Evolutionary conservation across 176 grass and related monocot genomes (phyloP).

Genomic region (Bolboschoenus planiculmis): DNA sequence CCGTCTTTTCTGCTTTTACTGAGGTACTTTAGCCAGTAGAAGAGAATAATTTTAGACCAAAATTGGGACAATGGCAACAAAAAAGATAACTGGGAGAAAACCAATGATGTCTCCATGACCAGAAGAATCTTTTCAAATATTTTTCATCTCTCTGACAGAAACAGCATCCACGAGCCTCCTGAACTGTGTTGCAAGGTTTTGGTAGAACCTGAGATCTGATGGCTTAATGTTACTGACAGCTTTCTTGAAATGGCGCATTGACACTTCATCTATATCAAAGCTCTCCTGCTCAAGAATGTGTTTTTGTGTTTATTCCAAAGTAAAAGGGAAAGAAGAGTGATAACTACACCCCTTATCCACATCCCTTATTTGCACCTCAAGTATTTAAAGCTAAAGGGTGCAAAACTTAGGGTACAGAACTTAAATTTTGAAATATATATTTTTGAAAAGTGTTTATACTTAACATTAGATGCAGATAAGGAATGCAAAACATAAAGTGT

Average conservation of each 20-base stretch:
- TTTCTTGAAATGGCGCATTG: slow-evolving; percentile 51
- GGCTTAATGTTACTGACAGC: slow-evolving; percentile 39
- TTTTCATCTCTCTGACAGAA: slow-evolving; percentile 4
- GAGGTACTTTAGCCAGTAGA: too few species aligned
- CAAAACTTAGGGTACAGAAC: too few species aligned
- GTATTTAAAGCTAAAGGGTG: too few species aligned
- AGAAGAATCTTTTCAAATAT: background rate
- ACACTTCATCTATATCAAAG: slow-evolving; percentile 44
- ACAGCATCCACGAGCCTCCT: slow-evolving; percentile 40
- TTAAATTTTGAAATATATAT: too few species aligned
- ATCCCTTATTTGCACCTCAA: too few species aligned
- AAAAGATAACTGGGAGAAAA: background rate
- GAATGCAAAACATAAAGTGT: too few species aligned
- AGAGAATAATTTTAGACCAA: background rate
- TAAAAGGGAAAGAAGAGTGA: background rate
- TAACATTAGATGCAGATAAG: too few species aligned
- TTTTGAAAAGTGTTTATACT: too few species aligned
- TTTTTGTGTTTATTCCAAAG: background rate
- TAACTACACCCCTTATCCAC: too few species aligned
- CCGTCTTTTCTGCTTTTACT: background rate
- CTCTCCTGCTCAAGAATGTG: slow-evolving; percentile 32
- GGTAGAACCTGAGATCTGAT: slow-evolving; percentile 63
- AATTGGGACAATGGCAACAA: background rate
- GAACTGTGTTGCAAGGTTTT: slow-evolving; percentile 51
- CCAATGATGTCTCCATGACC: background rate